These are phyloP conservation scores for Fusarium sp. DNA, from an alignment of 2,329 filamentous ascomycete genomes.

Conservation along the genomic window DNA sequence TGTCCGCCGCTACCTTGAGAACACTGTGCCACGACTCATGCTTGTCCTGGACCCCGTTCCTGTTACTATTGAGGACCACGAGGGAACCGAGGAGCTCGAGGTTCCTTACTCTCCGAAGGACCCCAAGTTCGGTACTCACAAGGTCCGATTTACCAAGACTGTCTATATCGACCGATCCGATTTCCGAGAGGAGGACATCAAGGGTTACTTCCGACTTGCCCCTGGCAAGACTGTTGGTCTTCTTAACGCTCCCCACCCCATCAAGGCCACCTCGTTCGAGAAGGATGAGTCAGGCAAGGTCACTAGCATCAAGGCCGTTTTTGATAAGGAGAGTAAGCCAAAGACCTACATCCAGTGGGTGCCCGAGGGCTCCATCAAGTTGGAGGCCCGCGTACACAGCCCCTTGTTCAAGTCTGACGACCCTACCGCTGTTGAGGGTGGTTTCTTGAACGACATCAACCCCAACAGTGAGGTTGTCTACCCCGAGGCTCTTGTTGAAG, in stretches of 20 bases:
- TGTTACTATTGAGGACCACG: conserved; percentile 82
- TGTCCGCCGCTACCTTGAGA: conserved; percentile 87
- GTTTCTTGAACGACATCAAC: conserved; percentile 87
- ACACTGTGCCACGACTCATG: conserved; percentile 88
- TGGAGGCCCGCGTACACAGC: conserved; percentile 83
- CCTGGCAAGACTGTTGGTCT: conserved; percentile 82
- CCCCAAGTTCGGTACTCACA: conserved; percentile 71
- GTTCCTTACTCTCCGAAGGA: conserved; percentile 88
- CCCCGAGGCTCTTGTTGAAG: conserved; percentile 81
- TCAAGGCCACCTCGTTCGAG: conserved; percentile 75
- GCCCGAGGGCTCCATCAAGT: conserved; percentile 71
- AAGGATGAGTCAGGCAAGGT: conserved; percentile 75
- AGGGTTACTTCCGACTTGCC: conserved; percentile 83
- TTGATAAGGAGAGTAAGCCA: conserved; percentile 77
- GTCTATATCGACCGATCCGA: conserved; percentile 88
- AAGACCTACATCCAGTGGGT: conserved; percentile 96
- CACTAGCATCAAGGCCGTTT: conserved; percentile 70
- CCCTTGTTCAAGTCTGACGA: conserved; percentile 88
- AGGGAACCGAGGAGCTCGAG: conserved; percentile 67
- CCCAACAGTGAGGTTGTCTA: conserved; percentile 86
- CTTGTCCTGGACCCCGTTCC: conserved; percentile 87
- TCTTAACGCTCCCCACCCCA: conserved; percentile 76
- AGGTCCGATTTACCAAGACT: conserved; percentile 74
- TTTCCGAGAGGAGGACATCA: conserved; percentile 79
- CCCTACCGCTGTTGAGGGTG: conserved; percentile 79